Percentiles rank a stretch among this genome's conserved stretches.
Evolutionary conservation across 2,329 filamentous ascomycete species (phyloP).

Genomic region (Talaromyces pinophilus): DNA sequence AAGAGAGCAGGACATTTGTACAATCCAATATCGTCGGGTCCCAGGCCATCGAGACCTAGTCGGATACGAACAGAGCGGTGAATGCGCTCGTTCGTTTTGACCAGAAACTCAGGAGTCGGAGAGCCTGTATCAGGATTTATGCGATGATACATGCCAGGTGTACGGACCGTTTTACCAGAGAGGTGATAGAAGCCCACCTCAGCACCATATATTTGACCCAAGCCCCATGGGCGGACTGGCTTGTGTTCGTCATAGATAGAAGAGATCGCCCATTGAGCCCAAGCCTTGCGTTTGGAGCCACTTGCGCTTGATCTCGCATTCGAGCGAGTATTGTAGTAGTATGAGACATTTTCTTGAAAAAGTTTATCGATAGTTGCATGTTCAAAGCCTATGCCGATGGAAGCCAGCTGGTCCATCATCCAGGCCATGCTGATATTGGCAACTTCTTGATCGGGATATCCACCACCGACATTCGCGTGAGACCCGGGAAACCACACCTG

Average conservation of each 20-base stretch:
- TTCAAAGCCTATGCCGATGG: not conserved
- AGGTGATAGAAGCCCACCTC: not conserved
- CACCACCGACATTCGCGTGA: conserved; percentile 9
- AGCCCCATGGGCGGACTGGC: not conserved
- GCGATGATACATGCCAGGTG: not conserved
- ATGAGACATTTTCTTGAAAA: not conserved
- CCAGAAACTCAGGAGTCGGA: not conserved
- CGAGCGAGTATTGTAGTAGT: not conserved
- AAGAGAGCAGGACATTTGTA: not conserved
- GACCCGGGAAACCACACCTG: conserved; percentile 8
- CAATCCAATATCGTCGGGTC: not conserved
- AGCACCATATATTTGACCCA: not conserved
- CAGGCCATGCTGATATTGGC: conserved; percentile 4
- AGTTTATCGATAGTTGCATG: not conserved
- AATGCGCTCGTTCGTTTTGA: not conserved
- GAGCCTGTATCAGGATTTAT: not conserved
- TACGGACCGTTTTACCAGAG: not conserved
- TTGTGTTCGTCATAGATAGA: not conserved
- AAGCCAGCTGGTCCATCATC: not conserved
- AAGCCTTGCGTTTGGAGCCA: not conserved
- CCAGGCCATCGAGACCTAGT: not conserved
- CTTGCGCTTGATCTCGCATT: not conserved
- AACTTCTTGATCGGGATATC: conserved; percentile 4
- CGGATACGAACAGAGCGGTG: not conserved
- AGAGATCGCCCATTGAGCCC: not conserved